These are phyloP conservation scores for Pistacia vera DNA, from an alignment of 345 rosid genomes.

Conservation along the genomic window DNA sequence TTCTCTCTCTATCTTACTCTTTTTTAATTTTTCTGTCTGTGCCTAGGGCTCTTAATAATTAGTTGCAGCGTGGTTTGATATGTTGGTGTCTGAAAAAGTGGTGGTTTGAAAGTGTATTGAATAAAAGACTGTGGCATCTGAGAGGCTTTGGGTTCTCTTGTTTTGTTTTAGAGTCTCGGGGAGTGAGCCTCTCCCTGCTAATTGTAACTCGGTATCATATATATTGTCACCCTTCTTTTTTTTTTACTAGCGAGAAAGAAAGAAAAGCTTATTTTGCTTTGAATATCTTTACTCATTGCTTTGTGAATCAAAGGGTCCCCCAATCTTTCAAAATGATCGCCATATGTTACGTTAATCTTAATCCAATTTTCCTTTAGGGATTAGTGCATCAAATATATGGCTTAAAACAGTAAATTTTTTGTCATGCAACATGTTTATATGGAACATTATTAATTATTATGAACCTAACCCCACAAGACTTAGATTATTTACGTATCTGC, in stretches of 20 bases:
- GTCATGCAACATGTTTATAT: too few relatives aligned
- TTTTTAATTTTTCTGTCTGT: not conserved
- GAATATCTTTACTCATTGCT: conserved; percentile 19
- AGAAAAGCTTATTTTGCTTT: conserved; percentile 16
- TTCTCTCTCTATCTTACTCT: conserved; percentile 5
- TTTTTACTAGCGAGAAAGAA: conserved; percentile 2
- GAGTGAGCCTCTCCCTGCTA: conserved; percentile 39
- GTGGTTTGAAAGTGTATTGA: conserved; percentile 53
- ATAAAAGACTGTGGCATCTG: conserved; percentile 33
- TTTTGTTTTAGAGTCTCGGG: conserved; percentile 30
- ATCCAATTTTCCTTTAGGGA: too few relatives aligned
- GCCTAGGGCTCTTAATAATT: conserved; percentile 43
- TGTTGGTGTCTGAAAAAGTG: conserved; percentile 64
- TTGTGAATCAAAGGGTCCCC: conserved; percentile 17
- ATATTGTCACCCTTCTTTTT: not conserved
- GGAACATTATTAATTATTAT: too few relatives aligned
- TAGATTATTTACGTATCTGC: too few relatives aligned
- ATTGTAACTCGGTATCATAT: conserved; percentile 18
- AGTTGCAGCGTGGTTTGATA: conserved; percentile 52
- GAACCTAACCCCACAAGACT: too few relatives aligned
- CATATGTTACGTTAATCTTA: not conserved
- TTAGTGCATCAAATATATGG: too few relatives aligned
- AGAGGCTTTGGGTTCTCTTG: conserved; percentile 32
- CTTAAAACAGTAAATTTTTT: too few relatives aligned
- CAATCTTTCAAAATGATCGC: conserved; percentile 14